Evolutionary conservation across 805 yeast genomes (phyloP).

Genomic region (Helenozyma baotianmanensis): DNA sequence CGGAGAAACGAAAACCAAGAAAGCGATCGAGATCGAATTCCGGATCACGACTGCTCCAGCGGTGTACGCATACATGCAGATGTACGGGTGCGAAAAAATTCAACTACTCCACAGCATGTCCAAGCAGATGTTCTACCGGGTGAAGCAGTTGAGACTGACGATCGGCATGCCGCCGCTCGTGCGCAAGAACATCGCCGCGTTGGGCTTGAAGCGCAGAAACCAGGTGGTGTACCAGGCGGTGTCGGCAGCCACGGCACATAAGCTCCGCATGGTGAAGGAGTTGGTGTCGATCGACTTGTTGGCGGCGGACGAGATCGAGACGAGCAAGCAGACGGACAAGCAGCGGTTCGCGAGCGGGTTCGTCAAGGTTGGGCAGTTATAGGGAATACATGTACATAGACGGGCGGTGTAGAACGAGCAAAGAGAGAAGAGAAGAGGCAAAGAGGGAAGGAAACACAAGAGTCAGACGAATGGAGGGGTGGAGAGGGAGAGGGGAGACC

Average conservation of each 20-base stretch:
- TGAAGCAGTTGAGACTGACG: conserved; percentile 74
- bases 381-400: conserved; percentile 10
- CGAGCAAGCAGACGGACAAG: conserved; percentile 8
- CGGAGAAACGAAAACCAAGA: too few species aligned
- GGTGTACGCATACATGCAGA: too few species aligned
- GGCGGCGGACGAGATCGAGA: conserved; percentile 24
- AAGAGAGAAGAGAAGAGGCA: too few species aligned
- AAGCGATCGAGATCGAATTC: too few species aligned
- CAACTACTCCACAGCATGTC: conserved; percentile 2
- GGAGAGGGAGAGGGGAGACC: too few species aligned
- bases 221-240: conserved; percentile 69
- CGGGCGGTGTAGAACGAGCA: too few species aligned
- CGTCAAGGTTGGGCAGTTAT: conserved; percentile 13
- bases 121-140: conserved; percentile 39
- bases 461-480: too few species aligned
- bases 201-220: conserved; percentile 76
- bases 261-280: conserved; percentile 78
- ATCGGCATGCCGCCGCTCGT: conserved; percentile 76
- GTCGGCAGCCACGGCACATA: conserved; percentile 79
- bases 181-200: conserved; percentile 58
- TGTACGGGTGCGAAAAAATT: neutral
- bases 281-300: conserved; percentile 76
- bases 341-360: conserved; percentile 13
- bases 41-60: too few species aligned
- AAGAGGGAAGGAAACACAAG: too few species aligned